Evolutionary conservation across 129 eudicot species (phyloP).

Genomic region (Scalesia atractyloides): DNA sequence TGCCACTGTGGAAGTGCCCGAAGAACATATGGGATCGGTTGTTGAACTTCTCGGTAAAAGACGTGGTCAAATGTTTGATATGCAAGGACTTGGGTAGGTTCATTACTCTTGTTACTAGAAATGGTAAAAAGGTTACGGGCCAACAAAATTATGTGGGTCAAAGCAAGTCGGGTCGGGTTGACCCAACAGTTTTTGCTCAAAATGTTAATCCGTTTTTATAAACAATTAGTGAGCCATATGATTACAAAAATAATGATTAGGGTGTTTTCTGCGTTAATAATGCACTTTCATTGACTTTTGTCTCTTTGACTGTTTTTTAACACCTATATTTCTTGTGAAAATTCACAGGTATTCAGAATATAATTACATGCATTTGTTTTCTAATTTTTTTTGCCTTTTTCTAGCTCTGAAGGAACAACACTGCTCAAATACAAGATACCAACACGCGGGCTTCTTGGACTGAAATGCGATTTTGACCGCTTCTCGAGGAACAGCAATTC

Average conservation of each 20-base stretch:
- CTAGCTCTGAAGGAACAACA: constrained; percentile 86
- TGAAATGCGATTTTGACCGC: constrained; percentile 84
- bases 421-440: constrained; percentile 85
- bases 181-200: neutral
- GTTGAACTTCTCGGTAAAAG: constrained; percentile 96
- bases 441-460: constrained; percentile 93
- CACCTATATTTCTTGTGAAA: neutral
- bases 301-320: neutral
- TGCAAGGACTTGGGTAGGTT: constrained; percentile 86
- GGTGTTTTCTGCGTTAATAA: neutral
- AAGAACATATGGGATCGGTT: constrained; percentile 79
- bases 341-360: neutral
- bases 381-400: neutral
- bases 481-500: constrained; percentile 94
- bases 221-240: neutral
- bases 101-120: neutral
- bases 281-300: neutral
- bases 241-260: neutral
- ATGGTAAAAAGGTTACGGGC: neutral
- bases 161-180: neutral
- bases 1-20: constrained; percentile 93
- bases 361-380: neutral
- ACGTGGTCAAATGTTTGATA: constrained; percentile 94
- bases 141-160: neutral
- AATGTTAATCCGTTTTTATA: neutral